Evolutionary conservation across 306 rosid species (phyloP).

Genomic region (Carpinus viminea): DNA sequence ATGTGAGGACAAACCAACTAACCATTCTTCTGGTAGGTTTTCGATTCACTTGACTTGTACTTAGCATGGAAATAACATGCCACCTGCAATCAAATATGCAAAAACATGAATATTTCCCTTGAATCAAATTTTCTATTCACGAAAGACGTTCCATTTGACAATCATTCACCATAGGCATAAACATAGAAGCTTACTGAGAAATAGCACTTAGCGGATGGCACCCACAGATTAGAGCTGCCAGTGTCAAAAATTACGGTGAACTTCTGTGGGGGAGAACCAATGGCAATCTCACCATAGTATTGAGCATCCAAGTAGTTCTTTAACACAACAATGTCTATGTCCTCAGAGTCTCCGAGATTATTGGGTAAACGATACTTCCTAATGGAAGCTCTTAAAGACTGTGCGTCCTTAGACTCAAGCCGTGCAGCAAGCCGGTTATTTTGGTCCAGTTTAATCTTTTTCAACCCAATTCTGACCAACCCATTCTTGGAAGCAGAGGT

Average conservation of each 20-base stretch:
- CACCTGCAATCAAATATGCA: constrained; percentile 52
- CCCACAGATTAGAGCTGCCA: constrained; percentile 96
- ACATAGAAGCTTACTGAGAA: constrained; percentile 65
- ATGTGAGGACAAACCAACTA: constrained; percentile 25
- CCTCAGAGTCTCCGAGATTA: constrained; percentile 34
- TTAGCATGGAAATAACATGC: constrained; percentile 73
- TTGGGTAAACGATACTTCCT: constrained; percentile 40
- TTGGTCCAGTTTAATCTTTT: constrained; percentile 47
- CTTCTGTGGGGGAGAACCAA: constrained; percentile 86
- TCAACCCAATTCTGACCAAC: constrained; percentile 71
- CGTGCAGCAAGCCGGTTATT: constrained; percentile 41
- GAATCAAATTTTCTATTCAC: background rate
- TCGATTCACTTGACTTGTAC: constrained; percentile 71
- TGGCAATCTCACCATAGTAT: constrained; percentile 78
- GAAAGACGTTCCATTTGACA: background rate
- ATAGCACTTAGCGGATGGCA: constrained; percentile 70
- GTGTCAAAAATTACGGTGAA: constrained; percentile 92
- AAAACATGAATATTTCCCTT: constrained; percentile 17
- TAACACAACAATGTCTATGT: constrained; percentile 52
- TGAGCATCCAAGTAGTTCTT: constrained; percentile 96
- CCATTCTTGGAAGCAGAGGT: constrained; percentile 50
- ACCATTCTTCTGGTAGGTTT: constrained; percentile 71
- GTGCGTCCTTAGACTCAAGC: constrained; percentile 40
- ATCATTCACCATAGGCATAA: background rate
- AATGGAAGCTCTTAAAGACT: constrained; percentile 30